phyloP scores from a whole-genome alignment of 164 flowering plant genomes.

The Magnolia kwangsiensis region DNA sequence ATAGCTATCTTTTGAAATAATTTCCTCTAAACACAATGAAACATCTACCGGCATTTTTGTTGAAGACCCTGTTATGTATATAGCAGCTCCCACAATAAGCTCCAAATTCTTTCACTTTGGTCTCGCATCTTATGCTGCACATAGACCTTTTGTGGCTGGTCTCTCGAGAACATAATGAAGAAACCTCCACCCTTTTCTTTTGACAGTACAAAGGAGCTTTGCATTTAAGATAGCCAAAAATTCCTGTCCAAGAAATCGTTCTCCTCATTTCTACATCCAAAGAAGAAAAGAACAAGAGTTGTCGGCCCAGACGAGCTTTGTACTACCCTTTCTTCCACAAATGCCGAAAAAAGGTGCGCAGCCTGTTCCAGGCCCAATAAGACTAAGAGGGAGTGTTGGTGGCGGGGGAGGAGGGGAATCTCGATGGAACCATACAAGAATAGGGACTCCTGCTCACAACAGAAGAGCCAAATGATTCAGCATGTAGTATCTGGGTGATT shows the following conservation, averaged over 20 bases:
- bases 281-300: conserved; percentile 77
- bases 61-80: conserved; percentile 89
- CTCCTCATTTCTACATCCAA: conserved; percentile 79
- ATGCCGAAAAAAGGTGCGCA: conserved; percentile 96
- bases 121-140: conserved; percentile 90
- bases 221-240: conserved; percentile 70
- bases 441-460: conserved; percentile 37
- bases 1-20: conserved; percentile 59
- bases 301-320: conserved; percentile 40
- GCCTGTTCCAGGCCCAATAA: conserved; percentile 95
- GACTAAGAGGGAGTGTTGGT: conserved; percentile 77
- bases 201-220: conserved; percentile 60
- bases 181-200: conserved; percentile 90
- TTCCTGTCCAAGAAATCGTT: conserved; percentile 72
- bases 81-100: conserved; percentile 61
- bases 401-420: conserved; percentile 81
- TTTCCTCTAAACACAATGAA: conserved; percentile 61
- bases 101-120: conserved; percentile 60
- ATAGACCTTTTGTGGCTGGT: conserved; percentile 76
- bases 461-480: conserved; percentile 9
- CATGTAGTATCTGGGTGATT: not conserved
- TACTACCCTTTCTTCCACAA: conserved; percentile 75
- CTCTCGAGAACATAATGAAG: conserved; percentile 86
- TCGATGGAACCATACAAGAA: conserved; percentile 88
- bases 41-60: conserved; percentile 94